Conservation (phyloP, 768 basidiomycete species). For the Trametes coccinea region DNA sequence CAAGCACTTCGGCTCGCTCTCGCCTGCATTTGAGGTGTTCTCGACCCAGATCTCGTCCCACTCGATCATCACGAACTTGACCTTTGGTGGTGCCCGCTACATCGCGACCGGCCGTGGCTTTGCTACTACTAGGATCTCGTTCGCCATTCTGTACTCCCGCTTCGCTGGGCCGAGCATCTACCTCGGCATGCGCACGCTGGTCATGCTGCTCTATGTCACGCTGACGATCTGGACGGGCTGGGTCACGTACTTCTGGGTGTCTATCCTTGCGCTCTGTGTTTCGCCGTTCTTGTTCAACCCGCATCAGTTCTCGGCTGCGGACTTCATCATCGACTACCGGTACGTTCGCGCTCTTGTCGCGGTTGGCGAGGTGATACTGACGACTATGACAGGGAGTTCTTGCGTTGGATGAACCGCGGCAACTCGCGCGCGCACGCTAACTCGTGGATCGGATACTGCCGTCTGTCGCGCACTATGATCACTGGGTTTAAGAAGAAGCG, state of each 20-base stretch:
- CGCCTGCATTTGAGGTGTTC: slow-evolving; percentile 97
- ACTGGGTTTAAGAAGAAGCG: slow-evolving; percentile 99
- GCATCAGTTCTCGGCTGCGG: slow-evolving; percentile 97
- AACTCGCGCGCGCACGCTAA: slow-evolving; percentile 97
- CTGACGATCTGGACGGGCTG: slow-evolving; percentile 89
- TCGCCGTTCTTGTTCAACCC: slow-evolving; percentile 99
- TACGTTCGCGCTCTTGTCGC: slow-evolving; percentile 36
- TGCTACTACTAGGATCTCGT: slow-evolving; percentile 92
- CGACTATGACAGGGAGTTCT: slow-evolving; percentile 70
- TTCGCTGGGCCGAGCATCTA: slow-evolving; percentile 99
- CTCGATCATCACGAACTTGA: slow-evolving; percentile 95
- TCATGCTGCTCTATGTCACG: slow-evolving; percentile 93
- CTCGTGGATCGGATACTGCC: slow-evolving; percentile 99
- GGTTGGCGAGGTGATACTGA: not conserved
- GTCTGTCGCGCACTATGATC: slow-evolving; percentile 95
- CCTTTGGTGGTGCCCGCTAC: slow-evolving; percentile 97
- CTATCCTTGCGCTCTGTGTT: slow-evolving; percentile 87
- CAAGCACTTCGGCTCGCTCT: slow-evolving; percentile 93
- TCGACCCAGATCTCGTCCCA: slow-evolving; percentile 98
- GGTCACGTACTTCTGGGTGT: slow-evolving; percentile 97
- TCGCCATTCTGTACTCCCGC: slow-evolving; percentile 94
- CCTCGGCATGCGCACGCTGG: slow-evolving; percentile 88
- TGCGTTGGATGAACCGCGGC: slow-evolving; percentile 98
- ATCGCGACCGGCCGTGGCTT: slow-evolving; percentile 99
- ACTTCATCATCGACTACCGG: slow-evolving; percentile 96